Evolutionary conservation across 1,284 basidiomycete genomes (phyloP), one percentile per base, ranked within the genome.

Genomic region (Mycosarcoma mackinlayi): DNA sequence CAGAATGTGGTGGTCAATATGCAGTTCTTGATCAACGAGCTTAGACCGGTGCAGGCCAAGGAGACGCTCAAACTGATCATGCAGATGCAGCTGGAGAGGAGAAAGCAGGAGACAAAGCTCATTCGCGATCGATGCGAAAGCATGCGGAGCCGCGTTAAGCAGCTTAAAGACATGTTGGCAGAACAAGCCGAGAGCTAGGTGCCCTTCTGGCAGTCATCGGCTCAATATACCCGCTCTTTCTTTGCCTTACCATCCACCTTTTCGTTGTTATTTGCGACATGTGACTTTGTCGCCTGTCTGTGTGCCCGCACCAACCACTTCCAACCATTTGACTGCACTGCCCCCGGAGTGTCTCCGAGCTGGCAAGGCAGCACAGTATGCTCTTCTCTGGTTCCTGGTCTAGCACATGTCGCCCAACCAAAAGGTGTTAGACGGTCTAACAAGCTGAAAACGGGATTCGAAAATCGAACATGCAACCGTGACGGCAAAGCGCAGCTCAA

Each of bases 1-100:
- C 73, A 80, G 50, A 77, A 70, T 21, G 62, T 75, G 16, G 77
- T 77, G 38, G 73, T 80, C 60, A 81, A 81, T 39, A 78, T 80
- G 59, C 78, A 79, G 51, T 77, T 75, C 53, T 31, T 79, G 18
- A 55, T 80, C 63, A 81, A 81, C 69, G 68, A 77, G 61, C 56
- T 78, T 37, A 55, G 79, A 24, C 78, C 79, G 14, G 58, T 74
- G n/a, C 77, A 80, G 46, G 73, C 76, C 3, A 70, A 68, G 24
- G 76, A 76, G 38, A 67, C 72, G 47, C 71, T 79, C 33, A 72
- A 71, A 57, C 37, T 54, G 23, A 60, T 76, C 41, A 68, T 80
- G 59, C 49, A 55, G 37, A 56, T 51, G 60, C 79, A 80, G 55
- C 44, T 80, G 23, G 60, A 70, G 42, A 54, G 74, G n/a, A 53